Conservation (phyloP, 1,284 basidiomycete species). For the Malassezia slooffiae region DNA sequence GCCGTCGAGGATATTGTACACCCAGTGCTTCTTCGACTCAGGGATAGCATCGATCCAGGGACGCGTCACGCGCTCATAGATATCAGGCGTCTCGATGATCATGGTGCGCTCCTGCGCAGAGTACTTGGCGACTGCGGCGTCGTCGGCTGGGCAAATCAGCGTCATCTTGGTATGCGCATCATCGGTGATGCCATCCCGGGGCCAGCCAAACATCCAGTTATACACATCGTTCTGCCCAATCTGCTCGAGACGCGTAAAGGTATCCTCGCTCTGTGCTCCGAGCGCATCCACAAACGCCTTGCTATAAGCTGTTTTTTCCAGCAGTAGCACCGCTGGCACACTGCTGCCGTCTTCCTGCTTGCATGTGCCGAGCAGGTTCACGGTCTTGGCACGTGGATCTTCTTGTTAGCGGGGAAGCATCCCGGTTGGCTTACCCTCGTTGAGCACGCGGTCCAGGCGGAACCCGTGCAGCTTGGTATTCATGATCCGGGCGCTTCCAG, state of each 20-base stretch:
- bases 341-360: neutral
- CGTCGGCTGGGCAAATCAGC: conserved; percentile 31
- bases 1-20: conserved; percentile 72
- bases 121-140: conserved; percentile 56
- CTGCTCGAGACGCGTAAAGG: conserved; percentile 12
- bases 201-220: conserved; percentile 39
- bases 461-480: conserved; percentile 23
- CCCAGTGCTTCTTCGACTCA: conserved; percentile 60
- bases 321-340: conserved; percentile 27
- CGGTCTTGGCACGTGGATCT: conserved; percentile 25
- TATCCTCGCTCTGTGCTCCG: neutral
- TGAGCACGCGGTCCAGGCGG: conserved; percentile 21
- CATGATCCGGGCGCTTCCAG: too few relatives aligned
- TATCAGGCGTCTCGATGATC: conserved; percentile 37
- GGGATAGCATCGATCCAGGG: conserved; percentile 40
- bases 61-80: conserved; percentile 26
- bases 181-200: neutral
- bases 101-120: conserved; percentile 62
- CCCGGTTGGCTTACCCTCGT: conserved; percentile 15
- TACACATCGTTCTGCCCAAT: conserved; percentile 44
- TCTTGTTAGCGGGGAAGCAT: neutral
- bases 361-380: conserved; percentile 21
- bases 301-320: conserved; percentile 41
- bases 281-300: conserved; percentile 15
- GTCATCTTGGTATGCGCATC: conserved; percentile 39